Conservation (phyloP, 2,329 filamentous ascomycete genomes). For the Nemania serpens region DNA sequence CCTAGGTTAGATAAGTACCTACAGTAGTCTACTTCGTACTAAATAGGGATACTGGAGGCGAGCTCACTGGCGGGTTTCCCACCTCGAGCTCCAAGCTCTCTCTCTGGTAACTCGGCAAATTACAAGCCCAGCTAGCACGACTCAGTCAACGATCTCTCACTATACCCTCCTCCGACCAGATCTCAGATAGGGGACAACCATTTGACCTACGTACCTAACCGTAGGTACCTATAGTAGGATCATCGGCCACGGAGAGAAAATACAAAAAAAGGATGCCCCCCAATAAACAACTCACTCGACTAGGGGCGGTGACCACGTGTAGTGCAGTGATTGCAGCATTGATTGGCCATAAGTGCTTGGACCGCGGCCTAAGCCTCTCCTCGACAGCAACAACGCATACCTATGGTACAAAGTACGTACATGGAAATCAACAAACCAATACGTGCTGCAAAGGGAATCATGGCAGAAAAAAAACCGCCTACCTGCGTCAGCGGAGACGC, state of each 20-base stretch:
- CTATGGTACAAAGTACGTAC: neutral
- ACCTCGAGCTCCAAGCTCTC: neutral
- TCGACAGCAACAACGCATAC: constrained; percentile 6
- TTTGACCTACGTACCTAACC: too few species aligned
- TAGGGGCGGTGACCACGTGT: constrained; percentile 29
- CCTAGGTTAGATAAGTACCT: neutral
- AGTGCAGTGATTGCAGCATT: constrained; percentile 29
- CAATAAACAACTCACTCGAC: constrained; percentile 23
- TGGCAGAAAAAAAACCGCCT: neutral
- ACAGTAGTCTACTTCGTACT: too few species aligned
- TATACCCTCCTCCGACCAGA: neutral
- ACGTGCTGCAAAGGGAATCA: neutral
- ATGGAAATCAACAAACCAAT: neutral
- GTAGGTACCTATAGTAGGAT: too few species aligned
- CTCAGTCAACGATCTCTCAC: neutral
- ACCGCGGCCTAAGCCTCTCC: neutral
- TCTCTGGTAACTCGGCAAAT: neutral
- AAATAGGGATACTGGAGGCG: too few species aligned
- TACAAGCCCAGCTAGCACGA: neutral
- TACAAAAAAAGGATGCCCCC: neutral
- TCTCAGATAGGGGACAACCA: too few species aligned
- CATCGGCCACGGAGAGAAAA: neutral
- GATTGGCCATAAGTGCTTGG: constrained; percentile 14
- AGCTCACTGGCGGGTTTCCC: too few species aligned
- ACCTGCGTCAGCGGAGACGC: constrained; percentile 22